A percentile compares a stretch with the other conserved stretches of the same genome.
These are phyloP conservation scores for Allium sativum DNA, from an alignment of 106 monocot species.

Conservation along the genomic window DNA sequence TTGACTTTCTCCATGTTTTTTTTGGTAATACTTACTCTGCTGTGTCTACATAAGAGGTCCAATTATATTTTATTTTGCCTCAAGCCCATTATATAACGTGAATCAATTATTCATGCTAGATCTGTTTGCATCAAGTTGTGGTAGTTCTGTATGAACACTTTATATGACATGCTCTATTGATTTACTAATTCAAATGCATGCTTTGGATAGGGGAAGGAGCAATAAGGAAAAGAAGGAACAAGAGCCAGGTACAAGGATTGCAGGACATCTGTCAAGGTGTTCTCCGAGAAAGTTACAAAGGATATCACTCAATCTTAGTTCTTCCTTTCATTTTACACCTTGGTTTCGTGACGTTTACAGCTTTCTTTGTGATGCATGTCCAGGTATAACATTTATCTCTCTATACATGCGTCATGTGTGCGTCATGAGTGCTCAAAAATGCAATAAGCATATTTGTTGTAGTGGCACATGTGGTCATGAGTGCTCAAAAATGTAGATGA, in stretches of 20 bases:
- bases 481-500: too few species aligned
- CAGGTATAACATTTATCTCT: constrained; percentile 58
- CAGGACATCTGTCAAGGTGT: constrained; percentile 3
- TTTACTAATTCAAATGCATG: not conserved
- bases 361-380: constrained; percentile 87
- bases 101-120: too few species aligned
- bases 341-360: constrained; percentile 53
- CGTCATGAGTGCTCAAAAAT: too few species aligned
- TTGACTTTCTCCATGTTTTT: too few species aligned
- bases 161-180: not conserved
- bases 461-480: too few species aligned
- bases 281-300: constrained; percentile 11
- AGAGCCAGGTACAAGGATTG: constrained; percentile 4
- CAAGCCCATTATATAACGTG: too few species aligned
- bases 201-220: constrained; percentile 26
- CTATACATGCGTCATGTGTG: too few species aligned
- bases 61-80: too few species aligned
- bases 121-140: too few species aligned
- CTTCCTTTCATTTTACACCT: constrained; percentile 86
- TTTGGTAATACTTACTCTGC: too few species aligned
- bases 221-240: constrained; percentile 25
- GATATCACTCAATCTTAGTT: constrained; percentile 32
- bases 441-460: too few species aligned
- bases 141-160: not conserved
- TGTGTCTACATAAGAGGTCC: too few species aligned